Evolutionary conservation across 495 filamentous ascomycete genomes (phyloP).

Genomic region (Massariosphaeria phaeospora): DNA sequence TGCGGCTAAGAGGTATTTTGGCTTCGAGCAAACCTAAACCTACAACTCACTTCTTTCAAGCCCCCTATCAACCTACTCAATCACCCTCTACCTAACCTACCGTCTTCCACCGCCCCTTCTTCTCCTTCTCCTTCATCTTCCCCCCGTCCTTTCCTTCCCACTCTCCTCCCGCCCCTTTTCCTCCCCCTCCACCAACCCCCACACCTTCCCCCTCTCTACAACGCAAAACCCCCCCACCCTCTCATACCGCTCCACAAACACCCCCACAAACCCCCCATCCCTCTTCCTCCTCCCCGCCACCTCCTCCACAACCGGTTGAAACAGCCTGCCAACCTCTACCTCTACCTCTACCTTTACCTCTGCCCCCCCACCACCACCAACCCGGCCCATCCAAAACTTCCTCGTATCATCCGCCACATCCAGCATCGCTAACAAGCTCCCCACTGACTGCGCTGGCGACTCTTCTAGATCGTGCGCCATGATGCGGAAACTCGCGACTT

Average conservation of each 20-base stretch:
- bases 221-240: not conserved
- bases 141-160: too few relatives aligned
- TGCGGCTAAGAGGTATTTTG: too few relatives aligned
- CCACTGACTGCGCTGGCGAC: not conserved
- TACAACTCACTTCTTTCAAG: too few relatives aligned
- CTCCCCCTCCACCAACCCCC: conserved; percentile 8
- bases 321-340: not conserved
- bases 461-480: not conserved
- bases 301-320: not conserved
- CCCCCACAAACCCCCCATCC: not conserved
- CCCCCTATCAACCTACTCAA: too few relatives aligned
- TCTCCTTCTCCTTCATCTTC: too few relatives aligned
- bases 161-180: too few relatives aligned
- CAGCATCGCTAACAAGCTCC: not conserved
- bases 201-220: not conserved
- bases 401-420: not conserved
- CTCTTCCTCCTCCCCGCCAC: not conserved
- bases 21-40: too few relatives aligned
- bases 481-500: not conserved
- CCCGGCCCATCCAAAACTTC: not conserved
- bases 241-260: conserved; percentile 11
- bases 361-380: not conserved
- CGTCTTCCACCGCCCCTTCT: too few relatives aligned
- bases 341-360: not conserved
- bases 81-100: too few relatives aligned